Percentiles rank a stretch among this genome's conserved stretches.
Conservation (phyloP, 441 rosid species). For the Erysimum pusillum region DNA sequence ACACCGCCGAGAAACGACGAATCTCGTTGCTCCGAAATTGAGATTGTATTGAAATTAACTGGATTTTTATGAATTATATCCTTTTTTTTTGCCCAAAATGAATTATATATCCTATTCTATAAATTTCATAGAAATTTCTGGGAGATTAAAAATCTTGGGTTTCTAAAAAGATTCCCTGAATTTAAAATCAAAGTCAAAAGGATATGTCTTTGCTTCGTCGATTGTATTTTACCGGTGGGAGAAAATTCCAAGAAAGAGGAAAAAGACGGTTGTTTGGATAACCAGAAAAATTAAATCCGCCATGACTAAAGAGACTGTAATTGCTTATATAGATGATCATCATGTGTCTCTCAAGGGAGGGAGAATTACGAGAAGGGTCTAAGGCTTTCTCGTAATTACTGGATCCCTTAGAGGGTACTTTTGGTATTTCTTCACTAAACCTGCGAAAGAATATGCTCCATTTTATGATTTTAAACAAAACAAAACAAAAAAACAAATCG, state of each 20-base stretch:
- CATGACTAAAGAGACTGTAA: constrained; percentile 41
- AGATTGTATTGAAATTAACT: constrained; percentile 16
- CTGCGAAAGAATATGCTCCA: constrained; percentile 29
- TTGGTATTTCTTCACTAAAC: not conserved
- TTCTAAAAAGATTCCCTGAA: constrained; percentile 21
- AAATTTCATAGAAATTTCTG: constrained; percentile 8
- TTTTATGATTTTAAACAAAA: no score
- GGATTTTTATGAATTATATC: not conserved
- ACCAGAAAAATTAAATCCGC: constrained; percentile 41
- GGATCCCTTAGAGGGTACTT: not conserved
- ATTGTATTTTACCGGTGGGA: constrained; percentile 30
- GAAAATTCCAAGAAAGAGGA: constrained; percentile 15
- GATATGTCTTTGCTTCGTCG: constrained; percentile 35
- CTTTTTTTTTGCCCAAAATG: no score
- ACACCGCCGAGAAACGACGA: constrained; percentile 35
- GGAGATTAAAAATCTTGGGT: constrained; percentile 12
- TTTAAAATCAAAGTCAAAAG: not conserved
- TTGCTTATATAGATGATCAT: constrained; percentile 41
- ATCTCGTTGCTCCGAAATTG: constrained; percentile 35
- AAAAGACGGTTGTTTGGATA: constrained; percentile 22
- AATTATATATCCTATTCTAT: constrained; percentile 12
- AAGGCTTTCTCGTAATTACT: constrained; percentile 19
- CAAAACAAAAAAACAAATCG: not conserved
- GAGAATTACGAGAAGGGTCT: constrained; percentile 44
- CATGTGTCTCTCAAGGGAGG: constrained; percentile 35